Conservation (phyloP, 2,329 filamentous ascomycete species). For the Cylindrodendrum hubeiense region DNA sequence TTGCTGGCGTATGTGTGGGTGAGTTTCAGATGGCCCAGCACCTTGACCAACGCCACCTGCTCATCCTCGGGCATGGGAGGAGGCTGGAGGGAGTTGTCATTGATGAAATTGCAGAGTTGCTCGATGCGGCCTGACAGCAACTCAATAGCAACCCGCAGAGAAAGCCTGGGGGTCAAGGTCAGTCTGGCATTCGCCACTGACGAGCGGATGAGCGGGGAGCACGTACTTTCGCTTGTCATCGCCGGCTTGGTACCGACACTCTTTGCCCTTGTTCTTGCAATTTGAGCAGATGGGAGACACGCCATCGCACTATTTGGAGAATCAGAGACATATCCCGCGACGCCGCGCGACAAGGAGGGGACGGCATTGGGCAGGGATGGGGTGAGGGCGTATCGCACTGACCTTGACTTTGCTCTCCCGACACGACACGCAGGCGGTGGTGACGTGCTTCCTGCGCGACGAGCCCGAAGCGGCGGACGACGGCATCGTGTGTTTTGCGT, state of each 20-base stretch:
- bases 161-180: slow-evolving; percentile 16
- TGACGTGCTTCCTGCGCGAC: slow-evolving; percentile 53
- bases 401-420: slow-evolving; percentile 59
- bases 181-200: not conserved
- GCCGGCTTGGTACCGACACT: slow-evolving; percentile 34
- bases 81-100: slow-evolving; percentile 52
- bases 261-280: slow-evolving; percentile 34
- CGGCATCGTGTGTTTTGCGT: slow-evolving; percentile 15
- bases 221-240: slow-evolving; percentile 37
- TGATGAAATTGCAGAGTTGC: slow-evolving; percentile 51
- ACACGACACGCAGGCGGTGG: slow-evolving; percentile 57
- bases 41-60: slow-evolving; percentile 28
- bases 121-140: slow-evolving; percentile 31
- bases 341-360: not conserved
- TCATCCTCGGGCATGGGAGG: slow-evolving; percentile 49
- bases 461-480: slow-evolving; percentile 19
- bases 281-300: slow-evolving; percentile 31
- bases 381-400: slow-evolving; percentile 18
- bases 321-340: not conserved
- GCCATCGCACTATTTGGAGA: slow-evolving; percentile 29
- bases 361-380: not conserved
- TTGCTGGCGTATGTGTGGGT: slow-evolving; percentile 28
- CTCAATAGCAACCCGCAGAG: slow-evolving; percentile 32
- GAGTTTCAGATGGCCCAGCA: slow-evolving; percentile 30
- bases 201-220: not conserved